A percentile compares a stretch with the other conserved stretches of the same genome.
Evolutionary conservation across 257 asterid genomes (phyloP).

Genomic region (Nicotiana undulata): DNA sequence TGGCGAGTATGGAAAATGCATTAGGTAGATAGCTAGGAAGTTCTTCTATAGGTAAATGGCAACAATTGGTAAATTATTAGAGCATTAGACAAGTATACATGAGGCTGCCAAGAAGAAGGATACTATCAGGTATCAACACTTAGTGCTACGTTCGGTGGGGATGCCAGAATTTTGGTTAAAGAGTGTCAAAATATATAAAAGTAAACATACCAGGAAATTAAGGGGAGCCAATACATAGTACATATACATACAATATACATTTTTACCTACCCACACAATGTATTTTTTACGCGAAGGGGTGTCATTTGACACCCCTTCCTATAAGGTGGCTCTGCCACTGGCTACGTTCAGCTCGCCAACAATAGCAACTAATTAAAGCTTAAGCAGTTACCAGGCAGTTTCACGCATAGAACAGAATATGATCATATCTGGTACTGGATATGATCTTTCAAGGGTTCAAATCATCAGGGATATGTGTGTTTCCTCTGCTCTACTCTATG

Average conservation of each 20-base stretch:
- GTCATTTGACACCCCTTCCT: too few species aligned
- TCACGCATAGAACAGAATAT: not conserved
- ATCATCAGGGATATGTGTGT: not conserved
- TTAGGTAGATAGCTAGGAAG: not conserved
- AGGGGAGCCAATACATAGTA: too few species aligned
- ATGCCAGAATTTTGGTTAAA: too few species aligned
- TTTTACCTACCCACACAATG: too few species aligned
- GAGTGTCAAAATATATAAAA: too few species aligned
- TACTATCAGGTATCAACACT: not conserved
- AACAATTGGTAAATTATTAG: not conserved
- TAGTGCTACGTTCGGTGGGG: not conserved
- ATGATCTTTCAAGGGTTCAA: not conserved
- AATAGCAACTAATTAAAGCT: not conserved
- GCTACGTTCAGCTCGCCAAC: not conserved
- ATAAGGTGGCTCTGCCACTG: too few species aligned
- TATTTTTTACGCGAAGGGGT: too few species aligned
- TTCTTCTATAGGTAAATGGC: not conserved
- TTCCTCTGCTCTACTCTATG: not conserved
- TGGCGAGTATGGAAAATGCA: not conserved
- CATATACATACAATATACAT: too few species aligned
- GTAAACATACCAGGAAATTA: too few species aligned
- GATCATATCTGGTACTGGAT: not conserved
- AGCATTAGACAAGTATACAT: not conserved
- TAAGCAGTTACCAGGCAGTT: not conserved
- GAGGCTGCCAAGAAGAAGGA: not conserved